A percentile compares a stretch with the other conserved stretches of the same genome.
Conservation (phyloP, 192 early-diverging fungal species). For the Umbelopsis isabellina region DNA sequence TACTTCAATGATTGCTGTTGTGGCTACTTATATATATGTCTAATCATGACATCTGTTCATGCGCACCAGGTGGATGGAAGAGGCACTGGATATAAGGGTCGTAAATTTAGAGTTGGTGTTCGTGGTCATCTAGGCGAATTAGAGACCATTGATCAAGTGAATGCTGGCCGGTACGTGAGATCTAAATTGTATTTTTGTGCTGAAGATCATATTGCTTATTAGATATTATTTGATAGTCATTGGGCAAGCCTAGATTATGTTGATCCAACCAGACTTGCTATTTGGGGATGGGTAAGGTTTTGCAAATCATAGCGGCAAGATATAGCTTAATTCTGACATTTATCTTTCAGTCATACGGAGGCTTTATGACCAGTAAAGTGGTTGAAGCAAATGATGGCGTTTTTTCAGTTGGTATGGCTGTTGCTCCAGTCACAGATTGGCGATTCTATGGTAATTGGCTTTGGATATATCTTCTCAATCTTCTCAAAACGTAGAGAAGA, state of each 20-base stretch:
- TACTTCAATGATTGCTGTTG: slow-evolving; percentile 40
- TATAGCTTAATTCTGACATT: neutral
- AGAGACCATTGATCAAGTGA: slow-evolving; percentile 88
- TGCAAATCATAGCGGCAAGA: too few species aligned
- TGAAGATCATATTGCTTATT: neutral
- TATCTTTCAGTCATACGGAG: slow-evolving; percentile 80
- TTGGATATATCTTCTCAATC: neutral
- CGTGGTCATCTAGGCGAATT: slow-evolving; percentile 76
- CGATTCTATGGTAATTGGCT: slow-evolving; percentile 52
- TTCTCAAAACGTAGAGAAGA: too few species aligned
- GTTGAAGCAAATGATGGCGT: slow-evolving; percentile 84
- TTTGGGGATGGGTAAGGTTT: slow-evolving; percentile 89
- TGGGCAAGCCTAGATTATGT: slow-evolving; percentile 73
- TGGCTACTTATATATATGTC: neutral
- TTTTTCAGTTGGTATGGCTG: slow-evolving; percentile 86
- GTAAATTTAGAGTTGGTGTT: slow-evolving; percentile 77
- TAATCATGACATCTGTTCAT: slow-evolving; percentile 8
- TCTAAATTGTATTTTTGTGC: too few species aligned
- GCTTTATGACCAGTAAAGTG: slow-evolving; percentile 82
- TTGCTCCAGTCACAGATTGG: slow-evolving; percentile 97
- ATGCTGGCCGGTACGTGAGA: slow-evolving; percentile 70
- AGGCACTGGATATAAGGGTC: slow-evolving; percentile 87
- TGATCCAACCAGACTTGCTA: slow-evolving; percentile 77
- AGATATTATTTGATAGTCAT: slow-evolving; percentile 28
- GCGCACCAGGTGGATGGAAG: slow-evolving; percentile 71